Conservation (phyloP, 805 yeast species). For the Ogataea siamensis region DNA sequence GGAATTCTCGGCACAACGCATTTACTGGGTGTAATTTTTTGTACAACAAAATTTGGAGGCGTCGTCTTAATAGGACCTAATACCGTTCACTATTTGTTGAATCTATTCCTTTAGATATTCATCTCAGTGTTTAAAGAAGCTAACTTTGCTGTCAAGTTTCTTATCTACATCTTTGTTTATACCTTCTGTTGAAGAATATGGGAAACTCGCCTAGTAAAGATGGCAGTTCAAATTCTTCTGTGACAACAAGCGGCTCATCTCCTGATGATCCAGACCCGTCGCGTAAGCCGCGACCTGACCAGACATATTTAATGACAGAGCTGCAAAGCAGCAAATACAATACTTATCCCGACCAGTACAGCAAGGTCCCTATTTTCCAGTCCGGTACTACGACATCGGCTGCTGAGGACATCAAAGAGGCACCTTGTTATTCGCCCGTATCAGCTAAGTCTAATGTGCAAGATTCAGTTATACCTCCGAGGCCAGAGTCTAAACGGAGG, state of each 20-base stretch:
- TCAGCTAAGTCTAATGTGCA: background rate
- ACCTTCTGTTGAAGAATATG: conserved; percentile 22
- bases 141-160: background rate
- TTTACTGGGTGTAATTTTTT: conserved; percentile 1
- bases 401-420: conserved; percentile 1
- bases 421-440: background rate
- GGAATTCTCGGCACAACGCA: background rate
- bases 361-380: conserved; percentile 8
- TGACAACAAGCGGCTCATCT: conserved; percentile 24
- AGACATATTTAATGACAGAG: conserved; percentile 13
- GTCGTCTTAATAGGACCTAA: too few species aligned
- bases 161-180: background rate
- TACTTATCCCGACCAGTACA: conserved; percentile 11
- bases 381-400: background rate
- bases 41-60: conserved; percentile 8
- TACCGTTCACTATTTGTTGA: too few species aligned
- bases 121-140: too few species aligned
- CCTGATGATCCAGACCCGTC: conserved; percentile 37
- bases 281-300: conserved; percentile 29
- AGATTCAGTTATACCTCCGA: background rate
- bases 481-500: conserved; percentile 2
- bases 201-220: conserved; percentile 41
- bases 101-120: too few species aligned
- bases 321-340: conserved; percentile 16
- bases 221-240: conserved; percentile 37